A percentile compares a stretch with the other conserved stretches of the same genome.
phyloP scores from a whole-genome alignment of 1,284 basidiomycete species.

The Leccinum subrobustum region DNA sequence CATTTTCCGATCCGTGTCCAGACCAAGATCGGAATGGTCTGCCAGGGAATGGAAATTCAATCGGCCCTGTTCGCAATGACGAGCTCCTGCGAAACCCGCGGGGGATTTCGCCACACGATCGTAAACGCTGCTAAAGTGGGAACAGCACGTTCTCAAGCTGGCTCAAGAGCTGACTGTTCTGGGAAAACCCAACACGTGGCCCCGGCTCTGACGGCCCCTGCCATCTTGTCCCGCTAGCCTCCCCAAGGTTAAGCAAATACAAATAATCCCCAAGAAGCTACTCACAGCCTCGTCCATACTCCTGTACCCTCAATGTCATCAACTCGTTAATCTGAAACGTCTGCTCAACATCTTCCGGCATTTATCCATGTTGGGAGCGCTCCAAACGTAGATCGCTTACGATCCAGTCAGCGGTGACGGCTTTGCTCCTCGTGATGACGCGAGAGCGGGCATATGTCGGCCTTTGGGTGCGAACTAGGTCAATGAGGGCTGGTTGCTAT shows the following conservation, averaged over 20 bases:
- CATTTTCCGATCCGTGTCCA: not conserved
- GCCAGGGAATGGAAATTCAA: not conserved
- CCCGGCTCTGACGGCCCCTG: not conserved
- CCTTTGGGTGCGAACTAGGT: slow-evolving; percentile 10
- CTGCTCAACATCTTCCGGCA: not conserved
- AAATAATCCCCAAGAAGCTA: slow-evolving; percentile 13
- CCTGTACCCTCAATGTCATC: not conserved
- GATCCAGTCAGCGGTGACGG: not conserved
- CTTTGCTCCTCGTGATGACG: not conserved
- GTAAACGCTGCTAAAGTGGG: slow-evolving; percentile 18
- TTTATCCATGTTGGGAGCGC: not conserved
- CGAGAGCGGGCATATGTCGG: slow-evolving; percentile 14
- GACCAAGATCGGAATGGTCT: not conserved
- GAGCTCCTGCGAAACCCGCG: slow-evolving; percentile 27
- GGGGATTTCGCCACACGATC: slow-evolving; percentile 13
- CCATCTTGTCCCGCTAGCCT: not conserved
- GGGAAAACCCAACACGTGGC: slow-evolving; percentile 21
- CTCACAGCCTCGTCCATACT: slow-evolving; percentile 15
- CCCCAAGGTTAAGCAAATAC: slow-evolving; percentile 25
- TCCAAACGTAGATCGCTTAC: not conserved
- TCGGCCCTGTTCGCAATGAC: slow-evolving; percentile 17
- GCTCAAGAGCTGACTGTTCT: slow-evolving; percentile 11
- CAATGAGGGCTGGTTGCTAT: slow-evolving; percentile 5
- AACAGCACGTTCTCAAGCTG: slow-evolving; percentile 13
- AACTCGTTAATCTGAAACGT: not conserved